Base-by-base conservation (phyloP, 495 filamentous ascomycete species). In the Annulohypoxylon stygium region DNA sequence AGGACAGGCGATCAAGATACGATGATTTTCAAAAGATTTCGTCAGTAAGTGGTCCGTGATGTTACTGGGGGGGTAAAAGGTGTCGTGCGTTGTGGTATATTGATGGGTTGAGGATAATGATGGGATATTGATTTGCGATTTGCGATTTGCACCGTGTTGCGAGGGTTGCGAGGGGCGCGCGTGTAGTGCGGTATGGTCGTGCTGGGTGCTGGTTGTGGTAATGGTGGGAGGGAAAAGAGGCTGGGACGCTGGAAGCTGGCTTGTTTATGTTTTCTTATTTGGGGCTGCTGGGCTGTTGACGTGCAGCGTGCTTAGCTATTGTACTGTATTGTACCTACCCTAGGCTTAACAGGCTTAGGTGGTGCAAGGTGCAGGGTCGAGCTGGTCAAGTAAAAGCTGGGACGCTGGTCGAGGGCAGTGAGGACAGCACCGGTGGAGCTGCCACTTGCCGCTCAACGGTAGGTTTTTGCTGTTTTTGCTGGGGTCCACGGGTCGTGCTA, bases 1-100 rank as follows among this genome's bases (percentile, higher is more conserved):
- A 73, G 67, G 66, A 37, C 61, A 75, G 68, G 78, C 81, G 81
- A 83, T 71, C 70, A 78, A 58, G 70, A 80, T 75, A 66, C 65
- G 65, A 67, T 66, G 51, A 58, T 75, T 69, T 67, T 68, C 67
- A 50, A 55, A 51, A 58, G 25, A 62, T 47, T 60, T 54, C 30
- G 36, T 33, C n/a, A 61, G 59, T 23, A 53, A 62, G 60, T 74
- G 68, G 65, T 57, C 58, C 50, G 74, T 70, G 65, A 74, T 16
- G 71, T 67, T 36, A 50, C 65, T 68, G 39, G 58, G 71, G 65
- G 48, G 23, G 30, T 8, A 26, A 30, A 30, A 30, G 5, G 3
- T 25, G 23, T 18, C 37, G 23, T 53, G 34, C 23, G 48, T 53
- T 14, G 48, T 30, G 34, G 23, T 69, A 33, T 60, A 23, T 33